Evolutionary conservation across 176 grass and related monocot genomes (phyloP).

Genomic region (Musa troglodytarum): DNA sequence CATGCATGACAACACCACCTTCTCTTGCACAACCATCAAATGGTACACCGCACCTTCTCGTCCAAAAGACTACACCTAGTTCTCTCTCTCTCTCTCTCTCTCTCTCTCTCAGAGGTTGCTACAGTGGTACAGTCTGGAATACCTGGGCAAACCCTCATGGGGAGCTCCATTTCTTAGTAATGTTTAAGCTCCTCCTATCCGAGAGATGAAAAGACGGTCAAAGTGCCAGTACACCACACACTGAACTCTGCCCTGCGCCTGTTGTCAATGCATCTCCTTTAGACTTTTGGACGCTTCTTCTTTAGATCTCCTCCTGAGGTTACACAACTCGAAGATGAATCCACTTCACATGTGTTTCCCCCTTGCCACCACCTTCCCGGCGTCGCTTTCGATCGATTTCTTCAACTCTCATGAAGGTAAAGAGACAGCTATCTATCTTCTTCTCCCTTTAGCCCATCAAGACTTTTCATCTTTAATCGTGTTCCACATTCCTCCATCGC

Average conservation of each 20-base stretch:
- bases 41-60: too few species aligned
- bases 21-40: too few species aligned
- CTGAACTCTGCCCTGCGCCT: neutral
- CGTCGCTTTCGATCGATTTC: neutral
- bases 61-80: too few species aligned
- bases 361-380: neutral
- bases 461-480: too few species aligned
- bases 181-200: neutral
- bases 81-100: too few species aligned
- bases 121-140: neutral
- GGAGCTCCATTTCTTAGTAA: neutral
- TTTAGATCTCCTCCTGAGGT: neutral
- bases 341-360: too few species aligned
- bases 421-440: neutral
- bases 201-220: neutral
- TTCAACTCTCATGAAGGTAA: neutral
- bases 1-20: too few species aligned
- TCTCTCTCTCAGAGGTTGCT: too few species aligned
- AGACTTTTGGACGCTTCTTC: neutral
- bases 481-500: too few species aligned
- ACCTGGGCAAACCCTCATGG: neutral
- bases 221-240: neutral
- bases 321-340: neutral
- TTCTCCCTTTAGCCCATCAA: too few species aligned
- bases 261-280: neutral